phyloP scores from a whole-genome alignment of 1,284 basidiomycete genomes.

The Ceratobasidium sp. region DNA sequence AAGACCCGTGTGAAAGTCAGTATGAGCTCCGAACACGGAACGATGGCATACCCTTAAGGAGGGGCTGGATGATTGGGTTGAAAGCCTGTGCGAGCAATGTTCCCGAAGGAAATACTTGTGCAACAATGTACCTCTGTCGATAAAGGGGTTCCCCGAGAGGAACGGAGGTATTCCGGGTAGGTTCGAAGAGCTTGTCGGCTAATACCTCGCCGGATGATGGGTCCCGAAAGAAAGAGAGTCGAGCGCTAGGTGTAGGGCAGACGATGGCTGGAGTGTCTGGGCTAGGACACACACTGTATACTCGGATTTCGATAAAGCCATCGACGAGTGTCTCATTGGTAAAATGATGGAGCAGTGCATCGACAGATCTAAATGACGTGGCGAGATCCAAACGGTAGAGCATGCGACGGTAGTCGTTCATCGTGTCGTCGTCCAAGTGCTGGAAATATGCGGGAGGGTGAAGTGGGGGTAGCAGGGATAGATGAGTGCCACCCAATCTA shows the following conservation, averaged over 20 bases:
- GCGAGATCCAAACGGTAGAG: conserved; percentile 32
- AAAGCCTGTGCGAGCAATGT: conserved; percentile 15
- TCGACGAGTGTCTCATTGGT: conserved; percentile 19
- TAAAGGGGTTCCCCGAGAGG: neutral
- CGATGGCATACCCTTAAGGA: conserved; percentile 11
- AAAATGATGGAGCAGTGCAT: conserved; percentile 25
- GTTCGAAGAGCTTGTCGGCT: conserved; percentile 32
- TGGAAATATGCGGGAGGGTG: neutral
- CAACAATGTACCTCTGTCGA: conserved; percentile 23
- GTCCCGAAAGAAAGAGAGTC: conserved; percentile 22
- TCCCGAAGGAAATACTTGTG: conserved; percentile 15
- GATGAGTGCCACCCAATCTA: conserved; percentile 2
- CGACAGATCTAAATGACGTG: conserved; percentile 24
- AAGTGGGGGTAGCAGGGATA: neutral
- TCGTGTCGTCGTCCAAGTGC: conserved; percentile 11
- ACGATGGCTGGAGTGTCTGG: neutral
- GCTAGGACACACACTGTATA: conserved; percentile 12
- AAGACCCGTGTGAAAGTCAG: neutral
- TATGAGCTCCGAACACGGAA: neutral
- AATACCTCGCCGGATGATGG: conserved; percentile 14
- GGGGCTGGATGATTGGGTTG: conserved; percentile 16
- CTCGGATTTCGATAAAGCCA: conserved; percentile 35
- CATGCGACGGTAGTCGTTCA: conserved; percentile 37
- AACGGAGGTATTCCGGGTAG: neutral
- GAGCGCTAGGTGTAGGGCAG: conserved; percentile 28